phyloP scores from a whole-genome alignment of 73 alveolate species.

The Tetrahymena elliotti region DNA sequence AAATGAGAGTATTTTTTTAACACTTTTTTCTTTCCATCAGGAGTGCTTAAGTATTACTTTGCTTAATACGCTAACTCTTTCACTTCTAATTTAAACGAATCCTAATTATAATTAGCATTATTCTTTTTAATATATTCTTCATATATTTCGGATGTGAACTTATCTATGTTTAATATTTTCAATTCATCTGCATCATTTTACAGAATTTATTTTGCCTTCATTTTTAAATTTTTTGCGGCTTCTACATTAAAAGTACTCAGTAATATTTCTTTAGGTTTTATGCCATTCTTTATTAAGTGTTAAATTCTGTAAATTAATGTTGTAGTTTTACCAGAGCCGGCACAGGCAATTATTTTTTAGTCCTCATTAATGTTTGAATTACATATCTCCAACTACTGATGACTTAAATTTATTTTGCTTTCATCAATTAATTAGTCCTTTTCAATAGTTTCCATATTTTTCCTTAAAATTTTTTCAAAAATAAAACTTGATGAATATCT shows the following conservation, averaged over 20 bases:
- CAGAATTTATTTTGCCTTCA: neutral
- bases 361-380: neutral
- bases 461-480: too few relatives aligned
- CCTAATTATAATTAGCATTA: neutral
- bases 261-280: neutral
- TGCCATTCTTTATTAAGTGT: neutral
- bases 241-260: neutral
- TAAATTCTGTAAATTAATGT: neutral
- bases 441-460: too few relatives aligned
- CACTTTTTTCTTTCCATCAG: neutral
- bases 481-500: too few relatives aligned
- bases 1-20: neutral
- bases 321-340: neutral
- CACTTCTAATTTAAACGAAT: neutral
- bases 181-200: neutral
- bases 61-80: neutral
- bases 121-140: neutral
- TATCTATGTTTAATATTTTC: neutral
- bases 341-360: neutral
- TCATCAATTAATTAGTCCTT: neutral
- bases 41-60: neutral
- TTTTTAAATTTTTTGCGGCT: neutral
- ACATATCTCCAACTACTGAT: neutral
- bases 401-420: neutral
- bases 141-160: neutral